These are phyloP conservation scores for Hymenoscyphus scutula DNA, from an alignment of 2,329 filamentous ascomycete species.

Conservation along the genomic window DNA sequence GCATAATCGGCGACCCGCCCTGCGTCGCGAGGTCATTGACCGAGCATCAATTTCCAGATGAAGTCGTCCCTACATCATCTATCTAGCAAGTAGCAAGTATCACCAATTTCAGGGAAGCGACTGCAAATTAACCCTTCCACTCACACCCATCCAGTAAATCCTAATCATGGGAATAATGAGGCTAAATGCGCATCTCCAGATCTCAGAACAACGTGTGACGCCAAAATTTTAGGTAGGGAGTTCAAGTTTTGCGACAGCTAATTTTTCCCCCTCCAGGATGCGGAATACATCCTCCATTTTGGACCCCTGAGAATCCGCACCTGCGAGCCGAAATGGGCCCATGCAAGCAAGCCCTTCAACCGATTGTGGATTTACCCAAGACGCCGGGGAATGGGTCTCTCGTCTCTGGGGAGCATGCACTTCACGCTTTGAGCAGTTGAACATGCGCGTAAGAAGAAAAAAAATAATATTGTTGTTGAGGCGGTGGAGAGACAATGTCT, in stretches of 20 bases:
- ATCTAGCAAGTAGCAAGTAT: neutral
- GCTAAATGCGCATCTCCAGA: neutral
- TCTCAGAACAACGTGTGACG: neutral
- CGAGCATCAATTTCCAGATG: slow-evolving; percentile 4
- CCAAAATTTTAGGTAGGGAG: neutral
- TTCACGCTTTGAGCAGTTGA: neutral
- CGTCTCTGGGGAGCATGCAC: neutral
- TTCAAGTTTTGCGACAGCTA: neutral
- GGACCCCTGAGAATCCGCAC: neutral
- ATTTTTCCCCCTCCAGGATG: neutral
- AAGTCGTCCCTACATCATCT: neutral
- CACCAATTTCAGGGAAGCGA: neutral
- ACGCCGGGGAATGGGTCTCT: slow-evolving; percentile 7
- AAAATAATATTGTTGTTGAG: neutral
- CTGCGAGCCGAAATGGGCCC: neutral
- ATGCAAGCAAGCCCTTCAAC: slow-evolving; percentile 1
- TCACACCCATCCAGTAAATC: too few relatives aligned
- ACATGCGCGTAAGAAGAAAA: neutral
- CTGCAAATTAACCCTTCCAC: too few relatives aligned
- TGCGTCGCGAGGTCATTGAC: neutral
- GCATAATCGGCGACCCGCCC: slow-evolving; percentile 8
- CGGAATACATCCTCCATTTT: neutral
- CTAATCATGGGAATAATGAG: neutral
- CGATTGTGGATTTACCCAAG: slow-evolving; percentile 13
- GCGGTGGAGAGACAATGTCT: slow-evolving; percentile 5